A percentile compares a stretch with the other conserved stretches of the same genome.
Conservation (phyloP, 2,329 filamentous ascomycete genomes). For the Cladosporium sp. region DNA sequence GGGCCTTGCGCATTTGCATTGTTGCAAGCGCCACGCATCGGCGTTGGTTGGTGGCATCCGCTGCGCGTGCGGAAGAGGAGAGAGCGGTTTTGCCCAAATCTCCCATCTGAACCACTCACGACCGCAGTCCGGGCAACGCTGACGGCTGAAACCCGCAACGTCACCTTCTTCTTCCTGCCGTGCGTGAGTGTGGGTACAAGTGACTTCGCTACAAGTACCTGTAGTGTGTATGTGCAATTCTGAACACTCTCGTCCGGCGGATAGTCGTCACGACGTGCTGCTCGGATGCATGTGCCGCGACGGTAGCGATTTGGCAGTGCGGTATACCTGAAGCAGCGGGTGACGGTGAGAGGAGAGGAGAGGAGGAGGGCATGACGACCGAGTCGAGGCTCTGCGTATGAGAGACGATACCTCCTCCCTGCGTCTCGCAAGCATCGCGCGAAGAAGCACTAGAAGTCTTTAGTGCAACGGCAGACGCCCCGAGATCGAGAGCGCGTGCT, state of each 20-base stretch:
- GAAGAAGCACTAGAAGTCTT: slow-evolving; percentile 12
- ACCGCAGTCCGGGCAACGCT: slow-evolving; percentile 1
- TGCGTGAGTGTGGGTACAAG: not conserved
- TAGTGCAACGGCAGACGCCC: slow-evolving; percentile 3
- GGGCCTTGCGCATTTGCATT: slow-evolving; percentile 3
- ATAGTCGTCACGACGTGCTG: slow-evolving; percentile 5
- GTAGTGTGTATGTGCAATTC: not conserved
- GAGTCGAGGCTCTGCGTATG: not conserved
- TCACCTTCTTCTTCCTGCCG: slow-evolving; percentile 9
- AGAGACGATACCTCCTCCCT: not conserved
- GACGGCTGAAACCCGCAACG: slow-evolving; percentile 13
- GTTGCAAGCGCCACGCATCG: slow-evolving; percentile 15
- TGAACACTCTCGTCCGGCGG: not conserved
- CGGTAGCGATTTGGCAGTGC: slow-evolving; percentile 7
- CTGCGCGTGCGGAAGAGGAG: not conserved
- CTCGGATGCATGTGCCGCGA: slow-evolving; percentile 2
- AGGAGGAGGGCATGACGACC: not conserved
- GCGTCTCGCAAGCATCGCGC: not conserved
- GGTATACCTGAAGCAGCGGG: slow-evolving; percentile 4
- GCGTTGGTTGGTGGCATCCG: not conserved
- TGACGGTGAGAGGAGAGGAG: slow-evolving; percentile 3
- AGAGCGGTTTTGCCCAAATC: slow-evolving; percentile 1
- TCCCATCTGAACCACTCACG: slow-evolving; percentile 14
- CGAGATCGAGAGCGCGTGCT: slow-evolving; percentile 8
- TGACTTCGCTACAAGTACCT: slow-evolving; percentile 14